Conservation (phyloP, 805 yeast genomes). For the Cyberlindnera lachancei region DNA sequence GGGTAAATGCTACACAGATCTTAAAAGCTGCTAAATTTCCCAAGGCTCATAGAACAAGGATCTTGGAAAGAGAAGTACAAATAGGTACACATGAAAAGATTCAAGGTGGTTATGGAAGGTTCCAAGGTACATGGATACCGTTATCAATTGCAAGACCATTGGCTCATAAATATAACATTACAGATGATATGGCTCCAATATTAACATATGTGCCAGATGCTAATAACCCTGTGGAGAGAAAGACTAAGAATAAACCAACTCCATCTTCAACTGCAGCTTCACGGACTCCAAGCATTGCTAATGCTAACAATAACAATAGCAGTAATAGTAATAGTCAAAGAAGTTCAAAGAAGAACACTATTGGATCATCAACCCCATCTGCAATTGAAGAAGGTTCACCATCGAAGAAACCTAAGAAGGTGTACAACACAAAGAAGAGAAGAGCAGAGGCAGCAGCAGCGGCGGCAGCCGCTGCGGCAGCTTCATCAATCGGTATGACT, state of each 20-base stretch:
- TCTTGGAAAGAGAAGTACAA: conserved; percentile 69
- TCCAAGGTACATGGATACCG: conserved; percentile 87
- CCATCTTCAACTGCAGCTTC: neutral
- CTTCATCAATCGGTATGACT: too few relatives aligned
- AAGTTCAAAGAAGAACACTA: too few relatives aligned
- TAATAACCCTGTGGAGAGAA: conserved; percentile 36
- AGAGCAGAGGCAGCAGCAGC: conserved; percentile 22
- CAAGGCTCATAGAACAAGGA: conserved; percentile 71
- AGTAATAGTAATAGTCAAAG: too few relatives aligned
- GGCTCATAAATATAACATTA: conserved; percentile 43
- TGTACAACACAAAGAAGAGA: conserved; percentile 18
- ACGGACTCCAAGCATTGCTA: too few relatives aligned
- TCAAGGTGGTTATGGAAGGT: conserved; percentile 81
- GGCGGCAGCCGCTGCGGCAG: conserved; percentile 5
- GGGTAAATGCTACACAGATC: conserved; percentile 88
- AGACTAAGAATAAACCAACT: conserved; percentile 23
- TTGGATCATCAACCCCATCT: conserved; percentile 9
- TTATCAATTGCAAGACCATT: conserved; percentile 53
- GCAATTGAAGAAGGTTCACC: conserved; percentile 7
- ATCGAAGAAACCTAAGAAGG: conserved; percentile 17
- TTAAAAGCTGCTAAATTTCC: conserved; percentile 72
- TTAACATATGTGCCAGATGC: conserved; percentile 46
- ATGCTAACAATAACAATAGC: too few relatives aligned
- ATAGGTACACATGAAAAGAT: conserved; percentile 63
- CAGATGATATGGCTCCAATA: conserved; percentile 43